A percentile compares a stretch with the other conserved stretches of the same genome.
Conservation (phyloP, 73 alveolate species). For the Blepharisma stoltei region DNA sequence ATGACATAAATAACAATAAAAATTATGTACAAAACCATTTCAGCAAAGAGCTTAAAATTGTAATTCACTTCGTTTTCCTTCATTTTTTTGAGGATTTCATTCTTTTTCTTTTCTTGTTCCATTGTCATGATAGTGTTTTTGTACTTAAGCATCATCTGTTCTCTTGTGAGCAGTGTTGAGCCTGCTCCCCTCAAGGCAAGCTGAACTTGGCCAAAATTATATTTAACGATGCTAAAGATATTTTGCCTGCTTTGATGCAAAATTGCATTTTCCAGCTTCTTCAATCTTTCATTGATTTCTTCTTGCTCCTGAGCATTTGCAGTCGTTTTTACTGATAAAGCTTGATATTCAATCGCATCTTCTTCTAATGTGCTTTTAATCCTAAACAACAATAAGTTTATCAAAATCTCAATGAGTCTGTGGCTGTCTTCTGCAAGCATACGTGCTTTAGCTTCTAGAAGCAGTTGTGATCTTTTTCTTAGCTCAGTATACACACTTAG, state of each 20-base stretch:
- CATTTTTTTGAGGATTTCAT: slow-evolving; percentile 9
- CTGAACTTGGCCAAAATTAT: slow-evolving; percentile 31
- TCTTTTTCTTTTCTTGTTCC: slow-evolving; percentile 34
- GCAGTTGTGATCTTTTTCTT: slow-evolving; percentile 40
- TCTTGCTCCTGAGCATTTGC: neutral
- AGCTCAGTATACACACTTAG: slow-evolving; percentile 52
- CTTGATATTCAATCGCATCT: slow-evolving; percentile 10
- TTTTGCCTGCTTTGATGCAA: slow-evolving; percentile 26
- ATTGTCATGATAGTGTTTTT: slow-evolving; percentile 32
- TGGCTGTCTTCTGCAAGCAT: slow-evolving; percentile 48
- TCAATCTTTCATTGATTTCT: neutral
- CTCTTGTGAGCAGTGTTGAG: slow-evolving; percentile 34
- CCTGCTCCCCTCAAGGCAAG: neutral
- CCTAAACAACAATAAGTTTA: neutral
- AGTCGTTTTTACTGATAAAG: neutral
- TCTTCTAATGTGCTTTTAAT: neutral
- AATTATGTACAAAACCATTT: neutral
- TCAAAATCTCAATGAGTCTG: slow-evolving; percentile 11
- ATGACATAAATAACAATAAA: neutral
- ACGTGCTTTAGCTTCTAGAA: slow-evolving; percentile 60
- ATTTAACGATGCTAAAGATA: slow-evolving; percentile 13
- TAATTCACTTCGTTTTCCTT: slow-evolving; percentile 30
- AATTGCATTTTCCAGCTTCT: neutral
- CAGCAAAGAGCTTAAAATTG: slow-evolving; percentile 12
- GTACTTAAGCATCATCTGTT: slow-evolving; percentile 35